Evolutionary conservation across 305 asterid species (phyloP).

Genomic region (Fraxinus sp.): DNA sequence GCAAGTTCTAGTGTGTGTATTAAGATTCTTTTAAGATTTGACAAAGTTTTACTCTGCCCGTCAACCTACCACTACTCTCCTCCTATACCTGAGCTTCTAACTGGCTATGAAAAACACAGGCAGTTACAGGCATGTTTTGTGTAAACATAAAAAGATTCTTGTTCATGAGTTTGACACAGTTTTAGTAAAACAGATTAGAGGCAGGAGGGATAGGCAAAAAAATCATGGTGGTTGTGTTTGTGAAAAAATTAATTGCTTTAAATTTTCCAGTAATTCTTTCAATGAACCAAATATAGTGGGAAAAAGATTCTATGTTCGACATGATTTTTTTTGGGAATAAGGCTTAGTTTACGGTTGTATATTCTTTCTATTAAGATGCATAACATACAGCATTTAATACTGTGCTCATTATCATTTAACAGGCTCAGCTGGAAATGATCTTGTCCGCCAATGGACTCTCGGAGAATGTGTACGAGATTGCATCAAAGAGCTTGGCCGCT

Average conservation of each 20-base stretch:
- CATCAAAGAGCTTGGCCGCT: constrained; percentile 77
- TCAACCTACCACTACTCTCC: not conserved
- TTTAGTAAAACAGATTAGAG: not conserved
- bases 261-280: not conserved
- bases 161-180: not conserved
- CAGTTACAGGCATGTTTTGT: not conserved
- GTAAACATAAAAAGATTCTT: not conserved
- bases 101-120: not conserved
- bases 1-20: not conserved
- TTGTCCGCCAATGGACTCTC: constrained; percentile 64
- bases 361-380: not conserved
- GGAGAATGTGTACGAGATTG: constrained; percentile 76
- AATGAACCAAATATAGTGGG: not conserved
- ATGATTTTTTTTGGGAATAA: not conserved
- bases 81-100: not conserved
- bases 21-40: not conserved
- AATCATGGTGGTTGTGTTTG: not conserved
- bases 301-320: not conserved
- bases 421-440: constrained; percentile 82
- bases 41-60: not conserved
- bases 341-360: not conserved
- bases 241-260: not conserved
- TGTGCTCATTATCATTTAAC: constrained; percentile 20
- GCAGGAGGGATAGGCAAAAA: not conserved
- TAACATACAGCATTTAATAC: not conserved